Evolutionary conservation across 305 asterid species (phyloP), one percentile per base, ranked within the genome.

Genomic region (Andrographis paniculata): DNA sequence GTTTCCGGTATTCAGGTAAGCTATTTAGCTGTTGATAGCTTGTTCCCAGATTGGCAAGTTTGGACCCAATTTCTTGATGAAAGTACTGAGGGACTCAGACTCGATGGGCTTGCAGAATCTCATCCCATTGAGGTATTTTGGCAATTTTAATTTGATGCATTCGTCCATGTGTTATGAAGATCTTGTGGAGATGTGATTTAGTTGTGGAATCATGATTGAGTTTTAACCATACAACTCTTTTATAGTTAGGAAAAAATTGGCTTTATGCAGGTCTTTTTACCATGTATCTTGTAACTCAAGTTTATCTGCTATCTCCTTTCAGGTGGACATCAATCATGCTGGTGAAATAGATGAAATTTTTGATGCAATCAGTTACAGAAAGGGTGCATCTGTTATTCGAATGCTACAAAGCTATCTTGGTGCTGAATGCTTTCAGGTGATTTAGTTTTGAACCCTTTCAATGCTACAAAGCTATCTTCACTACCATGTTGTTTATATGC

Each of bases 401-500:
- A 91, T 91, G 99, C 73, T 91, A 42, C 96, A 86, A 68, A 83
- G 89, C 75, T 91, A 86, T 76, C 95, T 91, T 67, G 99, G 99
- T 15, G 65, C 99, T 12, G 85, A 80, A 61, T 50, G 75, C 78
- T 91, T 91, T 65, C 99, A 91, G 93, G 96, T 91, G 50, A 49
- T 51, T n/a, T n/a, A n/a, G n/a, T n/a, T n/a, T n/a, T n/a, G n/a
- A n/a, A n/a, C n/a, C n/a, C n/a, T n/a, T n/a, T n/a, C n/a, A n/a
- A n/a, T 53, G 42, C 18, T 56, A 45, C 36, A 6, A 13, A 53
- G 55, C 21, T 22, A 48, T 23, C 30, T 24, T 28, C 17, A 9
- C 28, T 21, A 21, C 2, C 46, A 39, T n/a, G 17, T 30, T 52
- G 42, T 38, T 27, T 42, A 7, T 57, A 44, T 41, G 52, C n/a